Evolutionary conservation across 371 early-diverging fungal species (phyloP).

Genomic region (Mortierella sp.): DNA sequence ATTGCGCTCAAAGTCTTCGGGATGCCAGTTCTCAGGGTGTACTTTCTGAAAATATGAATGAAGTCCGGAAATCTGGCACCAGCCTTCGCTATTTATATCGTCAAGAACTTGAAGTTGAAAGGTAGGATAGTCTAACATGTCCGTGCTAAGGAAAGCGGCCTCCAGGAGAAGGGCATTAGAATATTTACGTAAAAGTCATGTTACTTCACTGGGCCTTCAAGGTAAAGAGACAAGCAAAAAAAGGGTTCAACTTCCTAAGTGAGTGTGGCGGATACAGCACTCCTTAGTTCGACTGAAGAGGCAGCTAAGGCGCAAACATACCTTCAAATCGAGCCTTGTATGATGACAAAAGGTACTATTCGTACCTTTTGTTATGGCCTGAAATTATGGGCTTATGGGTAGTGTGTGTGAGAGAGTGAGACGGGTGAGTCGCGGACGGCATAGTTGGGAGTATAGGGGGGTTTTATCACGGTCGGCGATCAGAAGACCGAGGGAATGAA

Average conservation of each 20-base stretch:
- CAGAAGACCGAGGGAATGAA: too few relatives aligned
- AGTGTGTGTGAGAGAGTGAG: too few relatives aligned
- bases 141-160: constrained; percentile 2
- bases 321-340: too few relatives aligned
- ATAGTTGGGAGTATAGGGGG: too few relatives aligned
- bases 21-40: constrained; percentile 16
- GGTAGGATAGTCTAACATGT: constrained; percentile 17
- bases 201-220: neutral
- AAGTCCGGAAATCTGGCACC: constrained; percentile 18
- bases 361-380: too few relatives aligned
- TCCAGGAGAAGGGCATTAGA: constrained; percentile 9
- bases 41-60: constrained; percentile 13
- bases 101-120: constrained; percentile 10
- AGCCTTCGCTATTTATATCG: constrained; percentile 9
- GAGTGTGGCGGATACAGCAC: neutral
- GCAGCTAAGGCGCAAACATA: too few relatives aligned
- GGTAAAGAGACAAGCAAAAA: neutral
- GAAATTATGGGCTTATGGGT: too few relatives aligned
- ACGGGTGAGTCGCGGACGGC: too few relatives aligned
- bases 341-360: too few relatives aligned
- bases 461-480: too few relatives aligned
- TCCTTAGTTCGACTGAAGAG: too few relatives aligned
- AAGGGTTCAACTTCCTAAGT: constrained; percentile 2
- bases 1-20: constrained; percentile 21
- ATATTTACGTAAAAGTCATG: neutral